Evolutionary conservation across 1,284 basidiomycete species (phyloP).

Genomic region (Moesziomyces globuligerus): DNA sequence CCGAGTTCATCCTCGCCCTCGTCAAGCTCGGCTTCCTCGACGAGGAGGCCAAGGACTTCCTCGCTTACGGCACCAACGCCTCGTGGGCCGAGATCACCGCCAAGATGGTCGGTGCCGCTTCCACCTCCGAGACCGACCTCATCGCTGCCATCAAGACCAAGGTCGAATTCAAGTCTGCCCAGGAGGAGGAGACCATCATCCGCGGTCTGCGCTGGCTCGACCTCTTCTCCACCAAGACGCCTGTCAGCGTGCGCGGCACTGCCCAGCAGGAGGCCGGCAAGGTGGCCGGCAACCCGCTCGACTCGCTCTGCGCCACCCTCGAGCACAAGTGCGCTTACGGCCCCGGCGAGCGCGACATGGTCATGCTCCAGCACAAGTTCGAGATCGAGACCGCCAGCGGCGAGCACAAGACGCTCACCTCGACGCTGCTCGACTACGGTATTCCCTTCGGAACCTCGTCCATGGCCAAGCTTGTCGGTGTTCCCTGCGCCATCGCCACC

Average conservation of each 20-base stretch:
- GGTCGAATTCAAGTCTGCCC: constrained; percentile 51
- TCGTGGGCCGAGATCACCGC: constrained; percentile 77
- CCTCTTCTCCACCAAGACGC: constrained; percentile 76
- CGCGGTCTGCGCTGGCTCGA: constrained; percentile 84
- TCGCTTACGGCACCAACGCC: constrained; percentile 45
- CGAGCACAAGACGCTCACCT: constrained; percentile 85
- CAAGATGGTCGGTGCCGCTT: constrained; percentile 79
- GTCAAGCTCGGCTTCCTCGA: constrained; percentile 90
- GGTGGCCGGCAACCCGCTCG: constrained; percentile 84
- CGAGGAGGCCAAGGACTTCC: constrained; percentile 80
- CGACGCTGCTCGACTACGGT: constrained; percentile 92
- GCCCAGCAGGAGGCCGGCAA: constrained; percentile 72
- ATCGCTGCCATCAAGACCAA: constrained; percentile 53
- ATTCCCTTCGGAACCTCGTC: constrained; percentile 81
- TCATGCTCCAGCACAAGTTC: constrained; percentile 93
- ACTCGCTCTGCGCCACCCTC: constrained; percentile 90
- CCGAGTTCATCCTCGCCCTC: constrained; percentile 90
- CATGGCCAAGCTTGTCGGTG: constrained; percentile 93
- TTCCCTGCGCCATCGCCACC: constrained; percentile 90
- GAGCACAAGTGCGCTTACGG: constrained; percentile 93
- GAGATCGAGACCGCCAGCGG: constrained; percentile 63
- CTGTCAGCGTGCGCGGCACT: constrained; percentile 68
- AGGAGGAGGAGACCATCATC: constrained; percentile 56
- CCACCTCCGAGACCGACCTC: constrained; percentile 71
- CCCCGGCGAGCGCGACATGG: constrained; percentile 89